Base-by-base conservation (phyloP, 805 yeast genomes). In the Wickerhamiella kurtzmanii region DNA sequence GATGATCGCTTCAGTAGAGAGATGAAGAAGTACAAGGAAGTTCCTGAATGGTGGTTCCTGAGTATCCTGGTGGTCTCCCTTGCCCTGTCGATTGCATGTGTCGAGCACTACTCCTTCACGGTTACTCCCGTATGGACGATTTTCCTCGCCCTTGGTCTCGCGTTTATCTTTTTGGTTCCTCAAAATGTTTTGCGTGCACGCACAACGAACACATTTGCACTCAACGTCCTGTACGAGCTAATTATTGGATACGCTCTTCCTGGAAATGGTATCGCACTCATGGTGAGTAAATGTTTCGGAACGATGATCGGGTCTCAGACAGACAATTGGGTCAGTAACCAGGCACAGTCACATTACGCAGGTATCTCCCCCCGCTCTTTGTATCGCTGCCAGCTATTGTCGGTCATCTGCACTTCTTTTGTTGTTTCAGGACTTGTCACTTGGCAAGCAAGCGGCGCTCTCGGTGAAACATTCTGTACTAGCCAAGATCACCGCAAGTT, bases 1-100 rank as follows among this genome's bases (percentile, higher is more conserved):
- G 56, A 70, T 15, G 82, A 78, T 55, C 76, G 80, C 2, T 80
- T 75, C 54, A 70, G 78, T 48, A 65, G 64, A 43, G 76, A 76
- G 72, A 76, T 77, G 80, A 53, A 71, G 8, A 60, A 61, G 20
- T 80, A 81, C 60, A 71, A 70, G 37, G 84, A 79, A 52, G 82
- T 77, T 28, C 88, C 89, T 2, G 80, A 76, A 50, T 77, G 79
- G 79, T 78, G 85, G 82, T 80, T 72, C 39, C 46, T 74, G 11
- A 53, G 65, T 75, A 50, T 67, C 9, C 57, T 77, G 32, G 45
- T 70, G 21, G 52, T 64, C 1, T 69, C 79, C 22, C 60, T 76
- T 1, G 54, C 60, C 4, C 65, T 71, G 48, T 76, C 75, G 1
- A 58, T 74, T n/a, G 50, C 66, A 0, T 66, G 72, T 50, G 74